Conservation (phyloP, 2,329 filamentous ascomycete genomes). For the Paecilomyces formosus region DNA sequence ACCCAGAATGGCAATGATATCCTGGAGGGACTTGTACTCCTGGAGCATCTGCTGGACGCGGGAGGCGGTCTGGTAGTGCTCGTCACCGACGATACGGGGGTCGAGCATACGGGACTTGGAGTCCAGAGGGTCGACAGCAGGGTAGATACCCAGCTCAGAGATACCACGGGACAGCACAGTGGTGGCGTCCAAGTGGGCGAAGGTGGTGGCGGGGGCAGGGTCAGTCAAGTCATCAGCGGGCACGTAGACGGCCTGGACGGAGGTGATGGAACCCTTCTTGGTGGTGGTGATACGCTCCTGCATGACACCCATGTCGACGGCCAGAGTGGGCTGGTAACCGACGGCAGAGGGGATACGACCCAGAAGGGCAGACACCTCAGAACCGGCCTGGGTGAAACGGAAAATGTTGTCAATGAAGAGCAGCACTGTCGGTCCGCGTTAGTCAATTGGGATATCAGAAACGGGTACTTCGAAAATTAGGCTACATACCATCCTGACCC, state of each 20-base stretch:
- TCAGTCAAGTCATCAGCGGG: constrained; percentile 99
- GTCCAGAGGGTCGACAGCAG: constrained; percentile 98
- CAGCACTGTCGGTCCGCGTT: constrained; percentile 54
- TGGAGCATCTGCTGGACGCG: constrained; percentile 98
- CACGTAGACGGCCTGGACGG: constrained; percentile 99
- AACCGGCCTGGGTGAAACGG: constrained; percentile 99
- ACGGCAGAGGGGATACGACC: constrained; percentile 99
- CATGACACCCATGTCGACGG: constrained; percentile 98
- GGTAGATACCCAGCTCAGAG: constrained; percentile 99
- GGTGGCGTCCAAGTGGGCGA: constrained; percentile 99
- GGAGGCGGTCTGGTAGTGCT: constrained; percentile 93
- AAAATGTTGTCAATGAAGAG: constrained; percentile 99
- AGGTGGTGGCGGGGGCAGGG: constrained; percentile 97
- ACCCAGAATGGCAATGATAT: constrained; percentile 99
- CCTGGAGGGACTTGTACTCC: constrained; percentile 99
- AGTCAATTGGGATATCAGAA: constrained; percentile 4
- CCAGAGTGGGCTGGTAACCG: constrained; percentile 98
- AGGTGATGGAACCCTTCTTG: constrained; percentile 98
- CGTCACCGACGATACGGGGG: constrained; percentile 94
- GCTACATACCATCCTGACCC: constrained; percentile 72
- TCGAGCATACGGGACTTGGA: constrained; percentile 99
- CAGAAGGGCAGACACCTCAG: constrained; percentile 97
- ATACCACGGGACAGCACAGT: constrained; percentile 99
- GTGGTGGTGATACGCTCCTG: constrained; percentile 99
- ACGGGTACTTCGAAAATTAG: background rate